Conservation (phyloP, 176 grass and related monocot genomes). For the Eragrostis nindensis region DNA sequence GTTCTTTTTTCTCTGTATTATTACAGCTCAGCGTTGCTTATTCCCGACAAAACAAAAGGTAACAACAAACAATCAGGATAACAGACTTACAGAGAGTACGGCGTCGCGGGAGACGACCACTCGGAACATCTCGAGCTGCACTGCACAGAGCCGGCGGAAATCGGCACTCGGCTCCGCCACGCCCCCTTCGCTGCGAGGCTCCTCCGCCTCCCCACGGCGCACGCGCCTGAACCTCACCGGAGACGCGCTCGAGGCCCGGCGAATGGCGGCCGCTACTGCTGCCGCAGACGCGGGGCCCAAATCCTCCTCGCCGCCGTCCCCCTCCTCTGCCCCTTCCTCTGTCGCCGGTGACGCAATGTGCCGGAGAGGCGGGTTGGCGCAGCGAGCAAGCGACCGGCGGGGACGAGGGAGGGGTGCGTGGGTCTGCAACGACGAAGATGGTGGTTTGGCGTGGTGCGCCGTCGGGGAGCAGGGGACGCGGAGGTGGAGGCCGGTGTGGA, state of each 20-base stretch:
- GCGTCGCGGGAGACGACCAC: conserved; percentile 53
- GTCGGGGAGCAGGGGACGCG: background rate
- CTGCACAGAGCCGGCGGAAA: conserved; percentile 62
- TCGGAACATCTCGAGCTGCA: conserved; percentile 80
- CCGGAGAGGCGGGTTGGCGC: conserved; percentile 29
- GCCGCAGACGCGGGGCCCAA: conserved; percentile 52
- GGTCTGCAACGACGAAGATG: background rate
- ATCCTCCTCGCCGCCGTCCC: conserved; percentile 34
- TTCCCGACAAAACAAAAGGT: background rate
- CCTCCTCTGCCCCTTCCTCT: background rate
- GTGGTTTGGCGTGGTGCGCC: background rate
- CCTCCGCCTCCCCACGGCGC: conserved; percentile 19
- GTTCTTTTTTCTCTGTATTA: background rate
- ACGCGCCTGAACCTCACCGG: conserved; percentile 59
- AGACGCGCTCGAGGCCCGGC: conserved; percentile 56
- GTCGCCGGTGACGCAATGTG: conserved; percentile 25
- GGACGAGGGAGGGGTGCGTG: background rate
- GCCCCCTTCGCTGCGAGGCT: conserved; percentile 14
- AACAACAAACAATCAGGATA: background rate
- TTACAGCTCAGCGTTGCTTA: background rate
- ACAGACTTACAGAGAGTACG: conserved; percentile 55
- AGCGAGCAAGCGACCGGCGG: background rate
- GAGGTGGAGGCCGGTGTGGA: background rate
- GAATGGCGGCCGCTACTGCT: conserved; percentile 60
- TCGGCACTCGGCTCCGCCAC: conserved; percentile 61